These are phyloP conservation scores for Kluyveromyces lactis DNA, from an alignment of 805 yeast genomes.

Conservation along the genomic window DNA sequence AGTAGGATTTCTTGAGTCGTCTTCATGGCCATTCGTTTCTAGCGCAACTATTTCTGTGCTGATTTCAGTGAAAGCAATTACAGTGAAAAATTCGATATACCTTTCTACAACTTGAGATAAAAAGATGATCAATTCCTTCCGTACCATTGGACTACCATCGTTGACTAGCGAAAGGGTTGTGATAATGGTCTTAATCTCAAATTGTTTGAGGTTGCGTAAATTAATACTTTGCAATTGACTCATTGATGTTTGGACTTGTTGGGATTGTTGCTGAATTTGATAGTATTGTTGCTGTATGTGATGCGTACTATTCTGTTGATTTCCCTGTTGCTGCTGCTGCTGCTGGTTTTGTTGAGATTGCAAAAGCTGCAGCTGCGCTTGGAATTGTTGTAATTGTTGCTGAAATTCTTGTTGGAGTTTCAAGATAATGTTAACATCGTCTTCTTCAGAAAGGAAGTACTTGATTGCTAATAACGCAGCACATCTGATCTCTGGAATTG, in stretches of 20 bases:
- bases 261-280: constrained; percentile 27
- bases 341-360: constrained; percentile 16
- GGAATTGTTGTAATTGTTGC: constrained; percentile 26
- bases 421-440: constrained; percentile 29
- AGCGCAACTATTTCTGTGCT: constrained; percentile 68
- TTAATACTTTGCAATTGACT: constrained; percentile 24
- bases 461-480: constrained; percentile 70
- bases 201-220: constrained; percentile 45
- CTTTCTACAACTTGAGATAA: constrained; percentile 65
- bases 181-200: constrained; percentile 63
- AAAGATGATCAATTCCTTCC: constrained; percentile 76
- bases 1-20: constrained; percentile 34
- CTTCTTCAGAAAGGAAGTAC: constrained; percentile 48
- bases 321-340: constrained; percentile 14
- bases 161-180: constrained; percentile 59
- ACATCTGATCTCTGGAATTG: constrained; percentile 91
- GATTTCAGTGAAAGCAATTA: constrained; percentile 77
- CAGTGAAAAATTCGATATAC: constrained; percentile 67
- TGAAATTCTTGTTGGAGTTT: constrained; percentile 27
- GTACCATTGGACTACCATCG: constrained; percentile 84
- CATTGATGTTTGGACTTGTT: constrained; percentile 21
- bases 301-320: constrained; percentile 3
- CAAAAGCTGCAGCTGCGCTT: constrained; percentile 24
- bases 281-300: constrained; percentile 22
- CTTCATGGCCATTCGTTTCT: constrained; percentile 29